Conservation (phyloP, 2,329 filamentous ascomycete genomes). For the Curvularia sp. region DNA sequence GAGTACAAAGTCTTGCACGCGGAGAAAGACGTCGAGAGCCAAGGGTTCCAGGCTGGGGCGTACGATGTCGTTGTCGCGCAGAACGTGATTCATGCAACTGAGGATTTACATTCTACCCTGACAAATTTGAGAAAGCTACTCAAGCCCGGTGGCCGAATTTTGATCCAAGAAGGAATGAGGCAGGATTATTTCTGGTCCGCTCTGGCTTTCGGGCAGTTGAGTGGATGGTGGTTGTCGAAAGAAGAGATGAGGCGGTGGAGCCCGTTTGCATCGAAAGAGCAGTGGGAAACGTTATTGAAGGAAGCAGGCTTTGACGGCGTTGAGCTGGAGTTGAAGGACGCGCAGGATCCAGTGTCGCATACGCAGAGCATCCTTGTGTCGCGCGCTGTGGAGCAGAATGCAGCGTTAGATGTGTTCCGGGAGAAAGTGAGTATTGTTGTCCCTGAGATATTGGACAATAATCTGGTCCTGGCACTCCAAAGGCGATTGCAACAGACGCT, state of each 20-base stretch:
- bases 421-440: background rate
- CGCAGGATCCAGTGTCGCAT: slow-evolving; percentile 1
- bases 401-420: background rate
- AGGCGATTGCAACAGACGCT: background rate
- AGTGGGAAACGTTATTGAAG: background rate
- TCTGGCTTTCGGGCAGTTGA: slow-evolving; percentile 2
- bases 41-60: background rate
- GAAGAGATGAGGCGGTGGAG: slow-evolving; percentile 5
- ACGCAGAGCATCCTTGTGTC: slow-evolving; percentile 7
- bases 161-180: slow-evolving; percentile 3
- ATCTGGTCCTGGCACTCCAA: background rate
- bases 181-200: slow-evolving; percentile 7
- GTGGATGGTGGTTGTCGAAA: slow-evolving; percentile 8
- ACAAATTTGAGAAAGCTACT: slow-evolving; percentile 1
- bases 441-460: background rate
- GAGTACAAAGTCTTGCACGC: slow-evolving; percentile 29
- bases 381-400: background rate
- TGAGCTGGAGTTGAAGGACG: slow-evolving; percentile 6
- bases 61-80: slow-evolving; percentile 2
- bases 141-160: background rate
- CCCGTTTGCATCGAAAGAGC: slow-evolving; percentile 2
- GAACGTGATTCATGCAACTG: slow-evolving; percentile 4
- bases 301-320: slow-evolving; percentile 1
- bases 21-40: slow-evolving; percentile 28
- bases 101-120: slow-evolving; percentile 1